Evolutionary conservation across 2,329 filamentous ascomycete genomes (phyloP).

Genomic region (Cladophialophora carrionii): DNA sequence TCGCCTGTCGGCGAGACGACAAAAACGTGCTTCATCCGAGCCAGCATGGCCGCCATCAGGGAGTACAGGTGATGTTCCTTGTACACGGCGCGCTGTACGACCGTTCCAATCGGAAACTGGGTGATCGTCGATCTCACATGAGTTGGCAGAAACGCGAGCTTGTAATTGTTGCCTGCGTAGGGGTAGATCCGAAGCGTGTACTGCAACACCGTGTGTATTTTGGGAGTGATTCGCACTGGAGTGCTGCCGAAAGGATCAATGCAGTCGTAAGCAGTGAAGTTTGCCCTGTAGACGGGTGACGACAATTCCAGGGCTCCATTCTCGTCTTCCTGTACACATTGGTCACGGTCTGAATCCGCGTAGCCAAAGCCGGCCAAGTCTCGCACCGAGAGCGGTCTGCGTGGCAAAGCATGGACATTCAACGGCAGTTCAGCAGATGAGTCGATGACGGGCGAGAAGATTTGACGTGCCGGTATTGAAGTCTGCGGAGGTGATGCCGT

Average conservation of each 20-base stretch:
- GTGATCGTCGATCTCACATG: constrained; percentile 31
- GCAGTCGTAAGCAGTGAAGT: constrained; percentile 30
- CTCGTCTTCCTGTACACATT: constrained; percentile 19
- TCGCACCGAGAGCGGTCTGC: constrained; percentile 9
- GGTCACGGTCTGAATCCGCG: background rate
- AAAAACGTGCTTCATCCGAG: constrained; percentile 32
- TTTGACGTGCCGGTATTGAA: constrained; percentile 1
- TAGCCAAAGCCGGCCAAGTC: constrained; percentile 8
- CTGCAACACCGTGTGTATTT: constrained; percentile 32
- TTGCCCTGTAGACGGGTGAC: constrained; percentile 25
- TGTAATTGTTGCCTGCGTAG: constrained; percentile 35
- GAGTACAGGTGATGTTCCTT: constrained; percentile 34
- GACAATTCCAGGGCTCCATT: constrained; percentile 23
- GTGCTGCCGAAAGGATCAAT: constrained; percentile 33
- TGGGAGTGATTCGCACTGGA: constrained; percentile 25
- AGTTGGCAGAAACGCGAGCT: constrained; percentile 29
- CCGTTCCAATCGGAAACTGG: constrained; percentile 32
- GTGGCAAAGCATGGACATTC: background rate
- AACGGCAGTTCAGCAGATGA: constrained; percentile 2
- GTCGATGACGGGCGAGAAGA: constrained; percentile 8
- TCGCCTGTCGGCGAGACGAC: constrained; percentile 16
- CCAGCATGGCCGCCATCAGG: constrained; percentile 31
- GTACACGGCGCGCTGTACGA: constrained; percentile 32
- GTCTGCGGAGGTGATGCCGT: constrained; percentile 7
- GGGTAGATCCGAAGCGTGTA: constrained; percentile 29